Percentiles rank a stretch among this genome's conserved stretches.
phyloP scores from a whole-genome alignment of 805 yeast species.

The Lipomyces orientalis region DNA sequence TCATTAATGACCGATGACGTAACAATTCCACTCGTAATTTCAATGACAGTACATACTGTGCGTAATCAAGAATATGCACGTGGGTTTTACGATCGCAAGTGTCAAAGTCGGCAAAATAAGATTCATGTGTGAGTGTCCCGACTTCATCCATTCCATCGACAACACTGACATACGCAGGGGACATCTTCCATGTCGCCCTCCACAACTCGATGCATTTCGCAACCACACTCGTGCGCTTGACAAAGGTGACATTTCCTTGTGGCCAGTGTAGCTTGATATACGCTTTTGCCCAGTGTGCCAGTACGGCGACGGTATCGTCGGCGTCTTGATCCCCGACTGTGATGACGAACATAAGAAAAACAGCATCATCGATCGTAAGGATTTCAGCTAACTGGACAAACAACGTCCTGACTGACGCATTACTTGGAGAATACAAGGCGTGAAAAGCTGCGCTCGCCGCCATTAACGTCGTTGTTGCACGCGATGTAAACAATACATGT shows the following conservation, averaged over 20 bases:
- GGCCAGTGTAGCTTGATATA: slow-evolving; percentile 24
- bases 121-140: slow-evolving; percentile 10
- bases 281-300: slow-evolving; percentile 23
- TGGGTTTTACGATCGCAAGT: slow-evolving; percentile 9
- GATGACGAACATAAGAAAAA: neutral
- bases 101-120: slow-evolving; percentile 13
- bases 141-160: slow-evolving; percentile 7
- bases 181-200: slow-evolving; percentile 8
- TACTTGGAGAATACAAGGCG: slow-evolving; percentile 25
- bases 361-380: slow-evolving; percentile 1
- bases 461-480: slow-evolving; percentile 16
- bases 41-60: slow-evolving; percentile 14
- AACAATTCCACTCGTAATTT: slow-evolving; percentile 16
- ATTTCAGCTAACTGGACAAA: slow-evolving; percentile 15
- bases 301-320: slow-evolving; percentile 4
- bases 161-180: slow-evolving; percentile 4
- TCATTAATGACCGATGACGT: slow-evolving; percentile 14
- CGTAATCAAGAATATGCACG: slow-evolving; percentile 25
- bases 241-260: slow-evolving; percentile 18
- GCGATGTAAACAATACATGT: slow-evolving; percentile 3
- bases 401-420: slow-evolving; percentile 16
- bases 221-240: slow-evolving; percentile 2
- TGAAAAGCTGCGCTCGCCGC: slow-evolving; percentile 17
- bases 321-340: slow-evolving; percentile 12
- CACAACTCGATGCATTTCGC: slow-evolving; percentile 18